Percentiles rank a stretch among this genome's conserved stretches.
phyloP scores from a whole-genome alignment of 352 stramenopile genomes.

The Pythium dissotocum region DNA sequence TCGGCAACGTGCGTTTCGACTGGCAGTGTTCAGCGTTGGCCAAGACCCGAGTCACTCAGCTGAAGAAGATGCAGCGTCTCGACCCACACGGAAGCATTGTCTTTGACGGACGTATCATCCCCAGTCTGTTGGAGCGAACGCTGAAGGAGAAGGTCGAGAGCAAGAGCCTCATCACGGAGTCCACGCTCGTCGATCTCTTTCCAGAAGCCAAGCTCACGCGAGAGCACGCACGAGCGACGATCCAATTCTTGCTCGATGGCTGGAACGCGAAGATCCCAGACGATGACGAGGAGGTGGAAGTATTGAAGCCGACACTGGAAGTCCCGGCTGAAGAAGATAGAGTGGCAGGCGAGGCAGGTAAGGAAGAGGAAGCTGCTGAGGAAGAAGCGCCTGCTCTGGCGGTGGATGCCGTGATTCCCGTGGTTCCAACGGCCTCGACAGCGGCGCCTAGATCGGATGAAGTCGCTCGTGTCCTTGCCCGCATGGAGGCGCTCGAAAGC shows the following conservation, averaged over 20 bases:
- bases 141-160: conserved; percentile 10
- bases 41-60: background rate
- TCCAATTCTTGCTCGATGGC: conserved; percentile 20
- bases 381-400: too few species aligned
- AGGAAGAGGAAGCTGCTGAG: background rate
- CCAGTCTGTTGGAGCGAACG: conserved; percentile 18
- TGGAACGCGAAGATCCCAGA: background rate
- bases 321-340: too few species aligned
- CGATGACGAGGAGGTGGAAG: background rate
- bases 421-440: too few species aligned
- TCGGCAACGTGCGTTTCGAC: conserved; percentile 31
- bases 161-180: conserved; percentile 11
- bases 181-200: conserved; percentile 17
- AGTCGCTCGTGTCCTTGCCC: background rate
- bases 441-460: background rate
- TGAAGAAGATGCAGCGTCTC: background rate
- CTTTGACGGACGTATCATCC: conserved; percentile 22
- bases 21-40: conserved; percentile 11
- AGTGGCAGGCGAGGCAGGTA: background rate
- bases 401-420: too few species aligned
- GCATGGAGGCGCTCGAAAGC: conserved; percentile 24
- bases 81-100: conserved; percentile 6
- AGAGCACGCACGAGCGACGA: conserved; percentile 13
- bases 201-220: conserved; percentile 12
- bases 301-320: too few species aligned